Base-by-base conservation (phyloP, 1,284 basidiomycete species). In the Cutaneotrichosporon sp. region DNA sequence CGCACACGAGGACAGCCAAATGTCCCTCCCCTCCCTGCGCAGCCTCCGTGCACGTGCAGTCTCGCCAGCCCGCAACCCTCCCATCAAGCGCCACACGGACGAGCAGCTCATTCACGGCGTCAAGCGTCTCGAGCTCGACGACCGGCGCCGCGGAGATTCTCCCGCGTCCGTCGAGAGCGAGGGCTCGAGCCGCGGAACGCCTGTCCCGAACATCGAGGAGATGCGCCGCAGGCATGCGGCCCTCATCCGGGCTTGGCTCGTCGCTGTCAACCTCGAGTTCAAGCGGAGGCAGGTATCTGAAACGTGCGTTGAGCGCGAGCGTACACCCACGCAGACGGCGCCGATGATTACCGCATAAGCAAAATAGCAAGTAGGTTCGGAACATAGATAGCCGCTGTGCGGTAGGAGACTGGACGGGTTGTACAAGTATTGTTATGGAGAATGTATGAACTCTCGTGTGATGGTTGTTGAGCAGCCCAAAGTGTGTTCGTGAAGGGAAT, bases 11-110 rank as follows among this genome's bases (percentile, higher is more conserved):
- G 46, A 37, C 43, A 42, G 45, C 48, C 22, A 17, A 16, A 47
- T 54, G 37, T 43, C 51, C 29, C 53, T 60, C 33, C 57, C 57
- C 11, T 38, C 44, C 2, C 34, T 59, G 25, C 46, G 46, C 27
- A 43, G 31, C n/a, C 51, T 51, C 16, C 45, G 34, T n/a, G 42
- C 35, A 4, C 12, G 58, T 47, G 46, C 58, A 16, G 24, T 49
- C 27, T 54, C 58, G 12, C 59, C 63, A 10, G 46, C 52, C n/a
- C 57, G 55, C 46, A 50, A 57, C 60, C 63, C 54, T 22, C 71
- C 71, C 0, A 59, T 61, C 39, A 73, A 73, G 63, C 55, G 71
- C 11, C 71, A 70, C 51, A 73, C 69, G 25, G 71, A 71, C 46
- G 71, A 73, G 38, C 64, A 67, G 45, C 54, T 56, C 26, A 66